A percentile compares a stretch with the other conserved stretches of the same genome.
These are phyloP conservation scores for Paramyrothecium sp. DNA, from an alignment of 2,329 filamentous ascomycete genomes.

Conservation along the genomic window DNA sequence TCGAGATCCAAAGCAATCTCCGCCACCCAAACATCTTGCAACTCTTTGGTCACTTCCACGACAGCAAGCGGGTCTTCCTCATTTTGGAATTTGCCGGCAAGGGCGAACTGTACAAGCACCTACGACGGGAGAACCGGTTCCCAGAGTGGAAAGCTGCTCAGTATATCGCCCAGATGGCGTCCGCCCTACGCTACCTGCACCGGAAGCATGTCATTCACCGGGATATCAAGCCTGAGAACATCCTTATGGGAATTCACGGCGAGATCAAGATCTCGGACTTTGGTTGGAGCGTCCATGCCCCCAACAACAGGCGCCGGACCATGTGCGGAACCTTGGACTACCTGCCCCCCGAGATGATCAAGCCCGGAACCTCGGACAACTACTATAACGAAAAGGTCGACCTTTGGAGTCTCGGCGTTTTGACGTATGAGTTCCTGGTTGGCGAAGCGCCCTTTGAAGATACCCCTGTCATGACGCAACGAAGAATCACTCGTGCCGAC, in stretches of 20 bases:
- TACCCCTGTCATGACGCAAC: constrained; percentile 89
- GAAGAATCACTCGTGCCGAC: constrained; percentile 82
- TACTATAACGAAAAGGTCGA: constrained; percentile 96
- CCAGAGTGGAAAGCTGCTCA: constrained; percentile 82
- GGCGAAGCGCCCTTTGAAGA: constrained; percentile 98
- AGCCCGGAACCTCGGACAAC: constrained; percentile 75
- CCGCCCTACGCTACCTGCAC: constrained; percentile 84
- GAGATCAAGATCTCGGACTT: constrained; percentile 99
- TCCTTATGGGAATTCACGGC: constrained; percentile 90
- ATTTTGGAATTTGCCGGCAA: constrained; percentile 84
- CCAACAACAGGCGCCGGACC: constrained; percentile 88
- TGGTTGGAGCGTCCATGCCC: constrained; percentile 96
- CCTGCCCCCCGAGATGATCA: constrained; percentile 96
- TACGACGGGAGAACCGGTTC: constrained; percentile 75
- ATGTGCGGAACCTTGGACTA: constrained; percentile 98
- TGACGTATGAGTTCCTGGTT: constrained; percentile 95
- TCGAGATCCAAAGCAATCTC: constrained; percentile 85
- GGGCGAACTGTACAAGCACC: constrained; percentile 84
- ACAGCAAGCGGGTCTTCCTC: constrained; percentile 81
- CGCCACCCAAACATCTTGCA: constrained; percentile 81
- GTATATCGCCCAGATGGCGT: constrained; percentile 86
- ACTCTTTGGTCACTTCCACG: constrained; percentile 84
- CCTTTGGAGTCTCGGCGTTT: constrained; percentile 89
- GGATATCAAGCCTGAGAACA: constrained; percentile 98
- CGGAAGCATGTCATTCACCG: constrained; percentile 97